Conservation (phyloP, 768 basidiomycete genomes). For the Russula earlei region DNA sequence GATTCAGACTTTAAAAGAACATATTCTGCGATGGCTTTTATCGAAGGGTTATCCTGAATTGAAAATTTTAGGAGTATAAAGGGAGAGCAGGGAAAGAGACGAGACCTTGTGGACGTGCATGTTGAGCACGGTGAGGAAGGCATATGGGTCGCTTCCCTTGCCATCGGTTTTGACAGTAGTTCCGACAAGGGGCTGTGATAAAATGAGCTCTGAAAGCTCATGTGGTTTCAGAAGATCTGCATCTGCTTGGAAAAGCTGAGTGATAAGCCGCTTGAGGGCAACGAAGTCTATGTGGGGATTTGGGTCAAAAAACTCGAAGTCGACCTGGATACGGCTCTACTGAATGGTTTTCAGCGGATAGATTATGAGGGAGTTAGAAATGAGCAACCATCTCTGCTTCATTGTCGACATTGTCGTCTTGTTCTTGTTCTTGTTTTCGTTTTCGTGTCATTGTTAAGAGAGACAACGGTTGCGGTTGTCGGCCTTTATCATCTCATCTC, state of each 20-base stretch:
- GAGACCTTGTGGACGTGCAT: constrained; percentile 57
- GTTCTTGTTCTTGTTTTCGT: constrained; percentile 38
- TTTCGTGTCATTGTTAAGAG: constrained; percentile 35
- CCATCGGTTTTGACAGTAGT: constrained; percentile 92
- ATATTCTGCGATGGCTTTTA: constrained; percentile 65
- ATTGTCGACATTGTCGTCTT: constrained; percentile 30
- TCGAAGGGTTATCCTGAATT: constrained; percentile 59
- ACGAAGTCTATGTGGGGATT: constrained; percentile 77
- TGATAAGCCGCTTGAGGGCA: constrained; percentile 66
- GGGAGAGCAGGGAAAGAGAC: background rate
- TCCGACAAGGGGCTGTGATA: constrained; percentile 67
- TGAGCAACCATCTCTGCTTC: constrained; percentile 35
- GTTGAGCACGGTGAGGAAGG: constrained; percentile 77
- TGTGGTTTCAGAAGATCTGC: constrained; percentile 61
- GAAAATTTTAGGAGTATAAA: background rate
- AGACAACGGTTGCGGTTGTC: too few species aligned
- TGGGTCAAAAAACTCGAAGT: constrained; percentile 91
- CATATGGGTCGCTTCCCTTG: constrained; percentile 82
- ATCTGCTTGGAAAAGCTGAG: constrained; percentile 66
- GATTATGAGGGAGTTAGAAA: constrained; percentile 17
- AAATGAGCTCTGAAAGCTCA: constrained; percentile 70
- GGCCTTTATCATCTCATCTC: too few species aligned
- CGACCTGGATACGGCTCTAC: constrained; percentile 70
- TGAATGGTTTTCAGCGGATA: constrained; percentile 16
- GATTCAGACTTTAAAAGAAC: constrained; percentile 48